Evolutionary conservation across 805 yeast species (phyloP), one percentile per base, ranked within the genome.

Genomic region (Kockiozyma suomiensis): DNA sequence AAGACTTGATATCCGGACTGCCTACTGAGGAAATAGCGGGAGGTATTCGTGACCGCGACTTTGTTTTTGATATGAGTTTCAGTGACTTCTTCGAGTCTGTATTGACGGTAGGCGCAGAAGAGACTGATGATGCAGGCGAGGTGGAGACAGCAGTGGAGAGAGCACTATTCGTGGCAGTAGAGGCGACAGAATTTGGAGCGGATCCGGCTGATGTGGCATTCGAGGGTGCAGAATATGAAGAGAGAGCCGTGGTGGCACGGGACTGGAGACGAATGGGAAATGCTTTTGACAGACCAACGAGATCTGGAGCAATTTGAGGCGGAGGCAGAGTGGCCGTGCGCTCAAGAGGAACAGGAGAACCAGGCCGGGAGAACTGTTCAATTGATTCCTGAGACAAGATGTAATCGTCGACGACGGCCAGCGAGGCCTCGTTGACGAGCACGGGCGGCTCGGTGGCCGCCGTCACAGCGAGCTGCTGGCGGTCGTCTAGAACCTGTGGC

Each of bases 201-300:
- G 57, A 49, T 15, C 58, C 33, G 33, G 52, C 32, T 7, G 50
- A 40, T 1, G 59, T n/a, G 12, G 41, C 33, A 23, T 17, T 40
- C 6, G 59, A 50, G 5, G 60, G 56, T n/a, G 46, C 63, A 2
- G 63, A 59, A 32, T 50, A 59, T 1, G 63, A 50, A 5, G 70
- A 59, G 21, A 68, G 50, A 25, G 70, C 70, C 7, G 70, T 67
- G 7, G 70, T 68, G 15, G 70, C 69, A 32, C 54, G 60, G n/a
- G 70, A 54, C 48, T 67, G 67, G 19, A 68, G 63, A 33, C 66
- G 57, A 12, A 60, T 43, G 10, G 62, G 64, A 32, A 62, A 62
- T 3, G 58, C 58, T 45, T 54, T 59, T 12, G 66, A 51, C 19
- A 62, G 51, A n/a, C 56, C 54, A 25, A 61, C 54, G 8, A 61